Base-by-base conservation (phyloP, 164 flowering plant species). In the Kalanchoe fedtschenkoi region DNA sequence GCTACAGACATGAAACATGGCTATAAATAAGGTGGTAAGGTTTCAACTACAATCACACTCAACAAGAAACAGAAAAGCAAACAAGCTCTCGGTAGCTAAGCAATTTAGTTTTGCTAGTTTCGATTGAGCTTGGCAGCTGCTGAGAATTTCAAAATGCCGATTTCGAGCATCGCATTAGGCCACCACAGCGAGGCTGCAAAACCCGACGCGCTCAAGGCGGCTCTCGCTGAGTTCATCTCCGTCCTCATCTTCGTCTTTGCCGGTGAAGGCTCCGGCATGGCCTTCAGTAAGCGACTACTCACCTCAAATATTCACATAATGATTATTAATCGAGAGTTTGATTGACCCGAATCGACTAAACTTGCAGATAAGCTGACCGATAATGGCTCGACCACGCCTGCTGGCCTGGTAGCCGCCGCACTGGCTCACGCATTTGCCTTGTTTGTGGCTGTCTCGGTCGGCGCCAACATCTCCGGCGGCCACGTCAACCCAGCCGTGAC, bases 401-500 rank as follows among this genome's bases (percentile, higher is more conserved):
- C 59, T 44, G 66, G 66, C 19, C 46, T 63, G 13, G 60, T 63
- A 1, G 34, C 46, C 14, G 59, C 66, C 0, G 66, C 66, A 24
- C 26, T 63, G 34, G 66, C 66, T 35, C 66, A 63, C 39, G 66
- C 47, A 17, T 63, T 63, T 26, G 66, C 66, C 19, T 44, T 63
- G 30, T 54, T 63, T 24, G 66, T 63, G 26, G 66, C 66, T 10
- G 60, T 63, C 34, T 53, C 66, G 3, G 46, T 63, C 16, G 60
- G 26, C 15, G 59, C 60, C 7, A 63, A 63, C 60, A 63, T 53
- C 41, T 63, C 66, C 15, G 66, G 66, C 28, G 66, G 66, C 4
- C 66, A 63, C 24, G 66, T 63, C 29, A 63, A 63, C 47, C 66
- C 66, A 6, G 66, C 66, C 2, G 66, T 63, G 13, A 63, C 66